Evolutionary conservation across 176 grass and related monocot genomes (phyloP).

Genomic region (Paspalum notatum): DNA sequence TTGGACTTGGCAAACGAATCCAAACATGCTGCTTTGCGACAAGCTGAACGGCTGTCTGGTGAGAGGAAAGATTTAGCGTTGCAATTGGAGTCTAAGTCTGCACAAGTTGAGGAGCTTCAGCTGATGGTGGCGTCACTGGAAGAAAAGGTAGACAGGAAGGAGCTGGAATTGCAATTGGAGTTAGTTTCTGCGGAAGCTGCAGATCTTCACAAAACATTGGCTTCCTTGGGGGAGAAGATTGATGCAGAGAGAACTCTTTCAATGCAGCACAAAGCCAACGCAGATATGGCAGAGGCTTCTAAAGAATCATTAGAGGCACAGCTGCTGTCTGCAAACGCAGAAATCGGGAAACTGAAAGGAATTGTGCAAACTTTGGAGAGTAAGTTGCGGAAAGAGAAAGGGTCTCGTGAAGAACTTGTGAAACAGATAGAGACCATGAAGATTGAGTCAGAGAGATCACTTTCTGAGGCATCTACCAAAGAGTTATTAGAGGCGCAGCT

Average conservation of each 20-base stretch:
- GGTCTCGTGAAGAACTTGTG: constrained; percentile 53
- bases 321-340: constrained; percentile 48
- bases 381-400: constrained; percentile 51
- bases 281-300: constrained; percentile 52
- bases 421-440: constrained; percentile 54
- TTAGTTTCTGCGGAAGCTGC: constrained; percentile 45
- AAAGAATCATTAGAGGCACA: constrained; percentile 62
- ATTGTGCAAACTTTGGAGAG: constrained; percentile 55
- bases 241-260: constrained; percentile 57
- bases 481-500: constrained; percentile 52
- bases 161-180: constrained; percentile 66
- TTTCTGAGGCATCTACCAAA: constrained; percentile 39
- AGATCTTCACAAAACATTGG: constrained; percentile 53
- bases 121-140: constrained; percentile 50
- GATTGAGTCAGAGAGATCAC: constrained; percentile 42
- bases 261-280: constrained; percentile 50
- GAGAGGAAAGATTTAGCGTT: constrained; percentile 59
- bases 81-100: constrained; percentile 56
- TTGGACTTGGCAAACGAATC: constrained; percentile 64
- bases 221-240: constrained; percentile 65
- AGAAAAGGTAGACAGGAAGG: constrained; percentile 52
- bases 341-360: constrained; percentile 53
- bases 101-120: constrained; percentile 58
- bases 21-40: constrained; percentile 45
- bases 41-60: constrained; percentile 48